phyloP scores from a whole-genome alignment of 306 rosid species.

The Alnus rubra region DNA sequence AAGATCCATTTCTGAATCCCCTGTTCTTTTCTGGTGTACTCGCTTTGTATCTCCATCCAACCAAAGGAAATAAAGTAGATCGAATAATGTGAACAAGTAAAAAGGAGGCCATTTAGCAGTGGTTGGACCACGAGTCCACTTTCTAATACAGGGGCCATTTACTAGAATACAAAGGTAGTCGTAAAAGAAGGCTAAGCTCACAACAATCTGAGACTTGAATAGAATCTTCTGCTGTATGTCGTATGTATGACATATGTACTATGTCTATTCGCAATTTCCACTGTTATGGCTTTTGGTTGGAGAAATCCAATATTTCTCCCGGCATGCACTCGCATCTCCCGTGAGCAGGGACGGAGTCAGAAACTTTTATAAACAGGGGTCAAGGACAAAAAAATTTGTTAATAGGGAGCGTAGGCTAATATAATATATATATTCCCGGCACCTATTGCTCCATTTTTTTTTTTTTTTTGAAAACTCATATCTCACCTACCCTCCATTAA shows the following conservation, averaged over 20 bases:
- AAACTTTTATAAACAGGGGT: no score
- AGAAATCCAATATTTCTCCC: no score
- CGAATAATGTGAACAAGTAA: not conserved
- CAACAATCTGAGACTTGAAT: not conserved
- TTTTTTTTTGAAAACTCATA: no score
- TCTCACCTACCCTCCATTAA: no score
- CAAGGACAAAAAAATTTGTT: no score
- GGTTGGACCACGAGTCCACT: slow-evolving; percentile 49
- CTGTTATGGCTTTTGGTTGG: no score
- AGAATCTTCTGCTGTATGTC: slow-evolving; percentile 3
- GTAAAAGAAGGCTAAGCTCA: not conserved
- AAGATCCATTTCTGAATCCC: not conserved
- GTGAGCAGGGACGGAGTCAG: no score
- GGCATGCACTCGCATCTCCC: no score
- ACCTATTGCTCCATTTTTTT: no score
- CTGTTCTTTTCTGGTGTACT: not conserved
- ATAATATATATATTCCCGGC: no score
- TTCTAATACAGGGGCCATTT: slow-evolving; percentile 20
- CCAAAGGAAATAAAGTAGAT: not conserved
- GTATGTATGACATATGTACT: not conserved
- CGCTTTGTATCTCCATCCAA: not conserved
- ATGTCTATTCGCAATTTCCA: not conserved
- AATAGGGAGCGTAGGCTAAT: no score
- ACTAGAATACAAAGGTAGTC: not conserved
- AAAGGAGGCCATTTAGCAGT: slow-evolving; percentile 4